Evolutionary conservation across 179 eudicot species (phyloP), one percentile per base, ranked within the genome.

Genomic region (Pouteria campechiana): DNA sequence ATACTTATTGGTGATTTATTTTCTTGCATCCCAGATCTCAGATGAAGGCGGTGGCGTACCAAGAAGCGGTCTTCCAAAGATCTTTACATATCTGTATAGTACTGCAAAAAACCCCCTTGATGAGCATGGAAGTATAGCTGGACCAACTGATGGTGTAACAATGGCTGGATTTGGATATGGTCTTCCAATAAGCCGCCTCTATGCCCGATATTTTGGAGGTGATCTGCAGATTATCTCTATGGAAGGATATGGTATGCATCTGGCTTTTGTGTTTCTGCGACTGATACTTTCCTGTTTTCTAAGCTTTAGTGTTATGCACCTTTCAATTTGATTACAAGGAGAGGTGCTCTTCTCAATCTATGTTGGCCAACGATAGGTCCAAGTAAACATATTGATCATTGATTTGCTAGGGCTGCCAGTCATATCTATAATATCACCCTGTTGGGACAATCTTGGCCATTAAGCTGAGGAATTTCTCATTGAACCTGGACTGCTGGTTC

Each of bases 101-200:
- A 87, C 99, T 24, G 96, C 96, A 32, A 73, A 46, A 42, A 75
- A 78, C 50, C 96, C 88, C 6, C 71, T 80, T 41, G 76, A 56
- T 27, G 88, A 78, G 32, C 61, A 64, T 20, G 13, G 43, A 8
- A 86, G 69, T 54, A n/a, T n/a, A n/a, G 68, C 73, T 54, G 86
- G 66, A 52, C 69, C 75, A 23, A 64, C 71, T 43, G 70, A 71
- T 18, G 47, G 54, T 48, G 68, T 77, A 38, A 82, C 94, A 28
- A 82, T 86, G 96, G 98, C 98, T 52, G 98, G 98, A 50, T 90
- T 76, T 47, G 98, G 98, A 1, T 86, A 66, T 59, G 96, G 98
- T 31, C 81, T 90, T 69, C 94, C 98, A n/a, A 82, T 90, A 28
- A 82, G 96, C 52, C 87, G 98, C 41, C 64, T 90, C 22, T 90